These are phyloP conservation scores for Schizopora paradoxa DNA, from an alignment of 1,284 basidiomycete genomes.

Conservation along the genomic window DNA sequence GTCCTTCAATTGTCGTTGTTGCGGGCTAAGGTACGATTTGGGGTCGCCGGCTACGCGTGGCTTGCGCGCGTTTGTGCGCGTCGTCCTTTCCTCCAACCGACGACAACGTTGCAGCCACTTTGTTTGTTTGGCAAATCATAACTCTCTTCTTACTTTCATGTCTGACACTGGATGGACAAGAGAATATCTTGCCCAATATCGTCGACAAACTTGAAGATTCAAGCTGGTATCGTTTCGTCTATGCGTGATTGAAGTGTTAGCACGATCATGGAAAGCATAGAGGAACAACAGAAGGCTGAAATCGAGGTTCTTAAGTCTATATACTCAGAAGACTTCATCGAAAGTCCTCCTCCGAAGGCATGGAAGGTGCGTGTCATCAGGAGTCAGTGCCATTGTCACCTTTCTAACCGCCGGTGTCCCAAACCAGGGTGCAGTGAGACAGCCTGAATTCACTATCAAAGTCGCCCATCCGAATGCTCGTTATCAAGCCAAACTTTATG, in stretches of 20 bases:
- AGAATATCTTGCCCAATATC: background rate
- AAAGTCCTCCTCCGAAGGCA: conserved; percentile 66
- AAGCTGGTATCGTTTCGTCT: conserved; percentile 22
- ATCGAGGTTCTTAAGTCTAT: conserved; percentile 74
- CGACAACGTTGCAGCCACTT: background rate
- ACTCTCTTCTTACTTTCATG: background rate
- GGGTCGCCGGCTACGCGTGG: conserved; percentile 10
- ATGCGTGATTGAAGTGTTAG: conserved; percentile 28
- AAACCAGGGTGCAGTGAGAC: conserved; percentile 53
- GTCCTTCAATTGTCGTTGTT: background rate
- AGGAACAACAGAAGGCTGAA: conserved; percentile 69
- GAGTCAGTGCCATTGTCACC: background rate
- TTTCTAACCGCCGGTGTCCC: conserved; percentile 6
- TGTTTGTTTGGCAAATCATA: conserved; percentile 1
- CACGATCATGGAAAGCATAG: conserved; percentile 58
- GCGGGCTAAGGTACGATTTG: too few relatives aligned
- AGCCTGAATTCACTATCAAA: conserved; percentile 70
- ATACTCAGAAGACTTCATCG: conserved; percentile 67
- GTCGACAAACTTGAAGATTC: conserved; percentile 26
- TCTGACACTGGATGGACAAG: too few relatives aligned
- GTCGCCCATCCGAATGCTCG: conserved; percentile 55
- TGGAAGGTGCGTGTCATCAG: conserved; percentile 60
- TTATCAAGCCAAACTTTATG: conserved; percentile 50
- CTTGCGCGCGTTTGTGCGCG: conserved; percentile 10
- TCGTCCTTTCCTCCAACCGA: background rate